A percentile compares a stretch with the other conserved stretches of the same genome.
Evolutionary conservation across 2,329 filamentous ascomycete species (phyloP).

Genomic region (Fusarium cyanostomum): DNA sequence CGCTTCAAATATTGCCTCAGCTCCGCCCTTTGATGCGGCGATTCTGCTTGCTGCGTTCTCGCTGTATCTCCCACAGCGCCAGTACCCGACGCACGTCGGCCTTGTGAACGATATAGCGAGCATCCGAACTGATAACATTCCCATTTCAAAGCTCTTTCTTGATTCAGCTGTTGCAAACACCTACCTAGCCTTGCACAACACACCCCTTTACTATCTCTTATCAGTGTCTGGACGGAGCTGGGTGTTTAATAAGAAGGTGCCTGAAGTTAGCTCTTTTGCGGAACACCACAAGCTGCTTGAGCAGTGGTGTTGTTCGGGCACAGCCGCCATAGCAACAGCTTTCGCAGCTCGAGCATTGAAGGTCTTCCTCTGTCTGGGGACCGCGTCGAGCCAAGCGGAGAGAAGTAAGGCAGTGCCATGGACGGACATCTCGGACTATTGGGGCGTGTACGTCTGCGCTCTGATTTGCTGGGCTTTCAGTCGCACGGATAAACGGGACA

Average conservation of each 20-base stretch:
- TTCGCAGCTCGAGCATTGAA: slow-evolving; percentile 64
- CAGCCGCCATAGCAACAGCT: slow-evolving; percentile 56
- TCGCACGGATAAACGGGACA: slow-evolving; percentile 43
- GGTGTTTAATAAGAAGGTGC: slow-evolving; percentile 65
- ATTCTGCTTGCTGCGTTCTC: slow-evolving; percentile 53
- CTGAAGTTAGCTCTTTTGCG: slow-evolving; percentile 54
- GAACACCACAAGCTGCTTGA: slow-evolving; percentile 59
- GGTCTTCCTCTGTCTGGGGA: slow-evolving; percentile 51
- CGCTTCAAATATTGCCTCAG: slow-evolving; percentile 47
- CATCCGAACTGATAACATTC: slow-evolving; percentile 38
- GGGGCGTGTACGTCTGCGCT: slow-evolving; percentile 65
- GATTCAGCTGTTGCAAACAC: slow-evolving; percentile 58
- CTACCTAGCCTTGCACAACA: slow-evolving; percentile 66
- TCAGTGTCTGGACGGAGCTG: slow-evolving; percentile 68
- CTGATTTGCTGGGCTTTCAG: slow-evolving; percentile 69
- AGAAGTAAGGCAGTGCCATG: slow-evolving; percentile 28
- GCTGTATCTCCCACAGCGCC: slow-evolving; percentile 51
- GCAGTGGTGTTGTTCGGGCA: slow-evolving; percentile 56
- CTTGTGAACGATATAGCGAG: slow-evolving; percentile 37
- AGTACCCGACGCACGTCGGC: slow-evolving; percentile 40
- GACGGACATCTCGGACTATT: slow-evolving; percentile 60
- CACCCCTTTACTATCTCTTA: slow-evolving; percentile 66
- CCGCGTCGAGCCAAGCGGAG: background rate
- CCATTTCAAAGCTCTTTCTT: slow-evolving; percentile 55
- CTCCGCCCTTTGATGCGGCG: slow-evolving; percentile 52